These are phyloP conservation scores for Ustilago crameri DNA, from an alignment of 1,284 basidiomycete species.

Conservation along the genomic window DNA sequence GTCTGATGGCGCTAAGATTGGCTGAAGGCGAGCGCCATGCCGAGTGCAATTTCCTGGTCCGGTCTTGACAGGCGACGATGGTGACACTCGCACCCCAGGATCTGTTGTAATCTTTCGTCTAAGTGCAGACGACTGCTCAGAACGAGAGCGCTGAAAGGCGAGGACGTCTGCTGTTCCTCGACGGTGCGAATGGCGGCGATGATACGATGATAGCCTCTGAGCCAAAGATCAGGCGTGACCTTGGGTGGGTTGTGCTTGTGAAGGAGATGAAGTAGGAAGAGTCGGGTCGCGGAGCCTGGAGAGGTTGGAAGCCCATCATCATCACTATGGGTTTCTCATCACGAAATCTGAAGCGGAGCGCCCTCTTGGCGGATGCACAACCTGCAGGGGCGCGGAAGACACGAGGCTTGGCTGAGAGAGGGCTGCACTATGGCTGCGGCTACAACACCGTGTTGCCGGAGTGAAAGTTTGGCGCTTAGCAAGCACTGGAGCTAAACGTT, in stretches of 20 bases:
- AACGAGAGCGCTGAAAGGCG: no score
- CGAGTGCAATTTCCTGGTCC: neutral
- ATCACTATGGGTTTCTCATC: neutral
- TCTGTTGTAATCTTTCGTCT: no score
- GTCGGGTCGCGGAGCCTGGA: neutral
- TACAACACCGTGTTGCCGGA: neutral
- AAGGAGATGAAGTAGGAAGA: neutral
- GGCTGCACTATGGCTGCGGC: neutral
- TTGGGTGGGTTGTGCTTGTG: no score
- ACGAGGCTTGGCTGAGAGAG: constrained; percentile 1
- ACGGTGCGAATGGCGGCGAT: no score
- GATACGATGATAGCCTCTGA: no score
- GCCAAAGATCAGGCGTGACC: no score
- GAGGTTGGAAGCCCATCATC: neutral
- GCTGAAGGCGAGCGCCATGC: neutral
- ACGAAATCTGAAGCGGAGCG: neutral
- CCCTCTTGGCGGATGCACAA: neutral
- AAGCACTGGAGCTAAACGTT: neutral
- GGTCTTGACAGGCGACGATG: no score
- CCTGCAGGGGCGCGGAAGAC: neutral
- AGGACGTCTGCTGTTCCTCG: no score
- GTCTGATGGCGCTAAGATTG: neutral
- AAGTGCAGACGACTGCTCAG: no score
- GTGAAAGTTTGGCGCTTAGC: neutral
- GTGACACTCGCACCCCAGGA: no score